Conservation (phyloP, 345 rosid genomes). For the Clarkia xantiana region DNA sequence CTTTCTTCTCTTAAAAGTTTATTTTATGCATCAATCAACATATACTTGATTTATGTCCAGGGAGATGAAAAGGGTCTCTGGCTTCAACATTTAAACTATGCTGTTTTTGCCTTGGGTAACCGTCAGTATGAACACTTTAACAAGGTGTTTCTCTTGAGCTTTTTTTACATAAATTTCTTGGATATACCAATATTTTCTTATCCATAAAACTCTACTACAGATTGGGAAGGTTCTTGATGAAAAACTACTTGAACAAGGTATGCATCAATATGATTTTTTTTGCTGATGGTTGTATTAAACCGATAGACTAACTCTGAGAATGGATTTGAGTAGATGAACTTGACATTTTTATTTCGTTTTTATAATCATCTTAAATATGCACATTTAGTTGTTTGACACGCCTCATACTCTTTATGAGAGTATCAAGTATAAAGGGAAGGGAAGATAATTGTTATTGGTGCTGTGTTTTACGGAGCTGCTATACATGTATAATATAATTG, state of each 20-base stretch:
- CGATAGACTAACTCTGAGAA: background rate
- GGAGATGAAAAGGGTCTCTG: conserved; percentile 63
- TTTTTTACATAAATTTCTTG: background rate
- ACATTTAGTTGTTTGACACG: background rate
- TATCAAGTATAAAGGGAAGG: too few relatives aligned
- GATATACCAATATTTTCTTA: background rate
- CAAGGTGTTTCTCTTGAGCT: conserved; percentile 30
- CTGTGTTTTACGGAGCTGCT: too few relatives aligned
- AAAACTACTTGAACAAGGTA: conserved; percentile 63
- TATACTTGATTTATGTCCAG: conserved; percentile 19
- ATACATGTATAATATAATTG: too few relatives aligned
- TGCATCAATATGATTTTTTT: conserved; percentile 7
- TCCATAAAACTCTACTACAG: conserved; percentile 19
- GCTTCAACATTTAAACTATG: conserved; percentile 57
- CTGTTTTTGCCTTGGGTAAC: conserved; percentile 93
- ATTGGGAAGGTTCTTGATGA: conserved; percentile 78
- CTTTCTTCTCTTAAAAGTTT: too few relatives aligned
- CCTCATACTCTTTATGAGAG: too few relatives aligned
- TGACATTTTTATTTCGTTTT: too few relatives aligned
- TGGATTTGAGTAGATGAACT: too few relatives aligned
- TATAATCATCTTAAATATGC: background rate
- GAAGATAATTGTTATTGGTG: too few relatives aligned
- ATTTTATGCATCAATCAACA: too few relatives aligned
- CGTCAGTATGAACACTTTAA: conserved; percentile 94
- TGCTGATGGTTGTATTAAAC: background rate